A percentile compares a stretch with the other conserved stretches of the same genome.
These are phyloP conservation scores for Teratosphaeria zuluensis DNA, from an alignment of 2,329 filamentous ascomycete species.

Conservation along the genomic window DNA sequence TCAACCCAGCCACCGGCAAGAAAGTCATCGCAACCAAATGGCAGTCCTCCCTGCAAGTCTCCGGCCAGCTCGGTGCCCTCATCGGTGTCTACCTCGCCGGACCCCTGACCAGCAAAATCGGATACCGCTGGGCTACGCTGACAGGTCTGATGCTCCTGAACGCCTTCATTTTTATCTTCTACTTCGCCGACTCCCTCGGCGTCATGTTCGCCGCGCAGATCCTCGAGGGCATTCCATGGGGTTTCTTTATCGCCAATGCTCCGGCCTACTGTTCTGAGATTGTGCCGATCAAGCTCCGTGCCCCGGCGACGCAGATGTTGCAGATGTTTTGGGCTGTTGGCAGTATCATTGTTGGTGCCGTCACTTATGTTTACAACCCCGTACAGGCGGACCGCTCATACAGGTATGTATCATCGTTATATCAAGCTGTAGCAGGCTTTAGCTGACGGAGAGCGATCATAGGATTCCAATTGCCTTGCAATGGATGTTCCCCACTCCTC, in stretches of 20 bases:
- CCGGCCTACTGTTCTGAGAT: conserved; percentile 56
- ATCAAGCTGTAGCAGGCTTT: background rate
- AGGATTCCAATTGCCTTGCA: conserved; percentile 48
- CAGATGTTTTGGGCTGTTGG: conserved; percentile 60
- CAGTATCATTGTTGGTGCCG: conserved; percentile 49
- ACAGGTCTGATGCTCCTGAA: conserved; percentile 47
- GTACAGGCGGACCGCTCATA: conserved; percentile 27
- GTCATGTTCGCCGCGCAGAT: conserved; percentile 46
- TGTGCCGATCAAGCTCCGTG: conserved; percentile 48
- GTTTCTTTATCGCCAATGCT: conserved; percentile 56
- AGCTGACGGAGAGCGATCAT: background rate
- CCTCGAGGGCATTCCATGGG: conserved; percentile 55
- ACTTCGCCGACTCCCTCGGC: conserved; percentile 41
- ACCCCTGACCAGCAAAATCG: conserved; percentile 49
- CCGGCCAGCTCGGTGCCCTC: conserved; percentile 49
- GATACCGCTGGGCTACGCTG: conserved; percentile 53
- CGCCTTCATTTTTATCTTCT: conserved; percentile 51
- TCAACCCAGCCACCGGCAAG: conserved; percentile 4
- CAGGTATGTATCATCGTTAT: conserved; percentile 29
- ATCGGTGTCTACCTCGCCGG: conserved; percentile 52
- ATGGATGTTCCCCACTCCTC: conserved; percentile 50
- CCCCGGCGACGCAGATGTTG: conserved; percentile 51
- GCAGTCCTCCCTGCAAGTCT: conserved; percentile 49
- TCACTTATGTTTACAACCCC: conserved; percentile 46
- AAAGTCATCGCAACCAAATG: conserved; percentile 43